These are phyloP conservation scores for Candida schatavii DNA, from an alignment of 805 yeast species.

Conservation along the genomic window DNA sequence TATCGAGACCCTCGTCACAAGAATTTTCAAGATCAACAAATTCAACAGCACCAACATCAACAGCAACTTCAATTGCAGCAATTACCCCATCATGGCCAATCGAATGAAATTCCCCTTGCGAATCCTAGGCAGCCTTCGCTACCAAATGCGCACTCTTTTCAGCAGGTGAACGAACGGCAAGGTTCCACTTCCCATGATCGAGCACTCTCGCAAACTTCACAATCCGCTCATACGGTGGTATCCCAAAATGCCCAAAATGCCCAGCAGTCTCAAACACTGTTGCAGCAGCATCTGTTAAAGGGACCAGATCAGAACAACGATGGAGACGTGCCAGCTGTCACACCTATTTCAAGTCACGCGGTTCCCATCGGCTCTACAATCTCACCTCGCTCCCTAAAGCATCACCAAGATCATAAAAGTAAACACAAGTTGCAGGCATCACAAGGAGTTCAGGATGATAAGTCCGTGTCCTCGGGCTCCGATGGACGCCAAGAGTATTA, in stretches of 20 bases:
- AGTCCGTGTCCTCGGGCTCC: conserved; percentile 1
- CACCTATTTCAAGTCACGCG: too few relatives aligned
- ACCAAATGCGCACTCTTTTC: background rate
- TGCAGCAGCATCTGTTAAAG: too few relatives aligned
- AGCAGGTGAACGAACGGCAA: background rate
- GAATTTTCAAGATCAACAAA: background rate
- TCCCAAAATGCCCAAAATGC: too few relatives aligned
- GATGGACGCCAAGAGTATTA: conserved; percentile 1
- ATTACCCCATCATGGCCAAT: background rate
- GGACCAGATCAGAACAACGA: too few relatives aligned
- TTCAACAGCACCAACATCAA: background rate
- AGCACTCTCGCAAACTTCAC: background rate
- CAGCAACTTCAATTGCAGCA: background rate
- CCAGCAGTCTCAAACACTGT: too few relatives aligned
- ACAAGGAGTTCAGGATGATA: background rate
- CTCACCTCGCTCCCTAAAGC: too few relatives aligned
- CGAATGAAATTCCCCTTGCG: background rate
- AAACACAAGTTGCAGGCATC: too few relatives aligned
- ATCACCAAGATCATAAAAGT: too few relatives aligned
- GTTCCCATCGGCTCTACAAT: too few relatives aligned
- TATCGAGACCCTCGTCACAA: background rate
- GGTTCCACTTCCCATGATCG: too few relatives aligned
- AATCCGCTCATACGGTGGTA: background rate
- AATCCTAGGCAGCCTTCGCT: background rate
- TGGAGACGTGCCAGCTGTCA: too few relatives aligned